Evolutionary conservation across 2,329 filamentous ascomycete genomes (phyloP), one percentile per base, ranked within the genome.

Genomic region (Cryphonectria parasitica): DNA sequence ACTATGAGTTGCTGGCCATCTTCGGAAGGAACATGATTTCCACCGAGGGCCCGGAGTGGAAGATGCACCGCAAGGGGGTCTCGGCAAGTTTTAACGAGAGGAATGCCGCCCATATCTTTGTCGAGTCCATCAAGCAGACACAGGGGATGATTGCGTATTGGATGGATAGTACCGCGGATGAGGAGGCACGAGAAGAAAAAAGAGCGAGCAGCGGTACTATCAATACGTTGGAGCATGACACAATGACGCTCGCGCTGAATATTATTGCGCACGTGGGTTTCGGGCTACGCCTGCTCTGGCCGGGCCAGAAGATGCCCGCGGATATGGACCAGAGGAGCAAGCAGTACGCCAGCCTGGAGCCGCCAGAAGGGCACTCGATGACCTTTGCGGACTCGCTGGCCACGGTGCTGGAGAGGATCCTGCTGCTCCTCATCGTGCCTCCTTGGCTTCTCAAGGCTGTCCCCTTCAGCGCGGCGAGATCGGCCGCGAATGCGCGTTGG

Each of bases 21-120:
- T 95, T 91, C 77, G 92, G 92, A 49, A 85, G 88, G 69, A 95
- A 93, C 77, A 86, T 95, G 1, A 80, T 95, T 31, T 89, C 88
- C 0, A 89, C 90, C 2, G 92, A 95, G 78, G 92, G 92, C 1
- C 77, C 83, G 0, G 80, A 86, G 39, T 95, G 92, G 92, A 89
- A 89, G 43, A 85, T 88, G 79, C 92, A 95, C 78, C 87, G 92
- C 72, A 93, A 92, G 80, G 86, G 90, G 60, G 91, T 89, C 0
- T 88, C 90, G 39, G 89, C 91, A 0, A 88, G 88, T 4, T 95
- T 95, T 79, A 93, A 91, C 70, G 92, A 95, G 81, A 89, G 87
- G 80, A 95, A 93, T 78, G 90, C 92, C 69, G 83, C 84, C 31
- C 77, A 90, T 45, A 89, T 91, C 8, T 92, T 89, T 79, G 80